These are phyloP conservation scores for Lagenidium sp. DNA, from an alignment of 352 stramenopile species.

Conservation along the genomic window DNA sequence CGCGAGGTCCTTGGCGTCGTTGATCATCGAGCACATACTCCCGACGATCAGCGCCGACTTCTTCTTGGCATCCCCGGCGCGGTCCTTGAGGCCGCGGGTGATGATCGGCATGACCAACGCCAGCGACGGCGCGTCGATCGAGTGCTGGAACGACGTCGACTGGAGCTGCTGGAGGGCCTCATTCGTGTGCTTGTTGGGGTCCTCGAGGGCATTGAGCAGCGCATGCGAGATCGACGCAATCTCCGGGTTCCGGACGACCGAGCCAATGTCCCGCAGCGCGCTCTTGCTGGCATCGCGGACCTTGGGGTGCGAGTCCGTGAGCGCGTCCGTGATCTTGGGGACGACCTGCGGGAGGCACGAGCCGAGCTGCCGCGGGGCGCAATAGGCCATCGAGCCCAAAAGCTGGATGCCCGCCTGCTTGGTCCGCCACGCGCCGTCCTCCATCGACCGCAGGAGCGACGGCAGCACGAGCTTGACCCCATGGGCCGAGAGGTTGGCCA, in stretches of 20 bases:
- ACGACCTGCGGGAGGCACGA: slow-evolving; percentile 98
- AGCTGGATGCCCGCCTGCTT: slow-evolving; percentile 98
- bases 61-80: slow-evolving; percentile 95
- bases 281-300: slow-evolving; percentile 95
- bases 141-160: slow-evolving; percentile 98
- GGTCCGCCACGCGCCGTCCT: slow-evolving; percentile 94
- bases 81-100: slow-evolving; percentile 96
- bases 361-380: slow-evolving; percentile 97
- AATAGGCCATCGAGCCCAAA: slow-evolving; percentile 95
- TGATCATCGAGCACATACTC: slow-evolving; percentile 99
- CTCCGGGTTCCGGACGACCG: slow-evolving; percentile 98
- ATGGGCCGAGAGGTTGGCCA: slow-evolving; percentile 97
- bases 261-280: slow-evolving; percentile 95
- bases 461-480: slow-evolving; percentile 99
- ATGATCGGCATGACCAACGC: slow-evolving; percentile 99
- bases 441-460: slow-evolving; percentile 93
- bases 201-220: slow-evolving; percentile 94
- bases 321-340: slow-evolving; percentile 95
- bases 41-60: slow-evolving; percentile 98
- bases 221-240: slow-evolving; percentile 92
- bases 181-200: slow-evolving; percentile 89
- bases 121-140: slow-evolving; percentile 98
- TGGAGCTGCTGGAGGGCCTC: slow-evolving; percentile 96
- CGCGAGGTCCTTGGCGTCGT: slow-evolving; percentile 95
- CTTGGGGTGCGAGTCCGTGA: slow-evolving; percentile 98